phyloP scores from a whole-genome alignment of 495 filamentous ascomycete species.

The Penicillium subrubescens region DNA sequence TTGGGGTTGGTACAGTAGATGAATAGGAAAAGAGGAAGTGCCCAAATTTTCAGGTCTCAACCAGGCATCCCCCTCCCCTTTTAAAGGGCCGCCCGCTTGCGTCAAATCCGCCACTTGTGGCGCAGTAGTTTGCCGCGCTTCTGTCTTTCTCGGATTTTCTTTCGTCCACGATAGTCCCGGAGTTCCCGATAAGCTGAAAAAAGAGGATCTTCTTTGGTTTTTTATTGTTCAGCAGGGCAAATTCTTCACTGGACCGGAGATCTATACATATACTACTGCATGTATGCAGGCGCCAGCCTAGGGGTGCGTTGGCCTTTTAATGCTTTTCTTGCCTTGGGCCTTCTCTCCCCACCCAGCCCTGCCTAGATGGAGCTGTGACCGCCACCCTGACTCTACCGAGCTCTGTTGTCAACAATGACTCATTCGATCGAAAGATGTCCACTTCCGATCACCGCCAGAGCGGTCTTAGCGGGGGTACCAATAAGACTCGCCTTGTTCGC shows the following conservation, averaged over 20 bases:
- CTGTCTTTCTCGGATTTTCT: slow-evolving; percentile 5
- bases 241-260: slow-evolving; percentile 4
- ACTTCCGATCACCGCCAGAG: neutral
- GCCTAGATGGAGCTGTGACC: neutral
- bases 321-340: neutral
- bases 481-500: neutral
- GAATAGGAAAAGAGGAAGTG: slow-evolving; percentile 18
- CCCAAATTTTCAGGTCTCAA: slow-evolving; percentile 42
- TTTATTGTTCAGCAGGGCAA: slow-evolving; percentile 7
- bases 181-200: slow-evolving; percentile 13
- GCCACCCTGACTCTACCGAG: neutral
- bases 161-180: slow-evolving; percentile 8
- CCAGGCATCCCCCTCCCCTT: slow-evolving; percentile 23
- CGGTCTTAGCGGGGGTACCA: neutral
- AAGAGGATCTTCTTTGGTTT: neutral
- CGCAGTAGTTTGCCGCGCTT: slow-evolving; percentile 11
- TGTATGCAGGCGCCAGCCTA: slow-evolving; percentile 9
- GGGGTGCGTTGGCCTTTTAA: slow-evolving; percentile 13
- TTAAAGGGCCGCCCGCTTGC: slow-evolving; percentile 12
- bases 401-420: neutral
- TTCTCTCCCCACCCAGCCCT: neutral
- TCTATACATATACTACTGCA: slow-evolving; percentile 13
- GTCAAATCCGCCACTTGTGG: slow-evolving; percentile 18
- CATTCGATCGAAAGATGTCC: neutral
- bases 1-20: slow-evolving; percentile 1